Conservation (phyloP, 2,329 filamentous ascomycete genomes). For the Coniochaeta sp. region DNA sequence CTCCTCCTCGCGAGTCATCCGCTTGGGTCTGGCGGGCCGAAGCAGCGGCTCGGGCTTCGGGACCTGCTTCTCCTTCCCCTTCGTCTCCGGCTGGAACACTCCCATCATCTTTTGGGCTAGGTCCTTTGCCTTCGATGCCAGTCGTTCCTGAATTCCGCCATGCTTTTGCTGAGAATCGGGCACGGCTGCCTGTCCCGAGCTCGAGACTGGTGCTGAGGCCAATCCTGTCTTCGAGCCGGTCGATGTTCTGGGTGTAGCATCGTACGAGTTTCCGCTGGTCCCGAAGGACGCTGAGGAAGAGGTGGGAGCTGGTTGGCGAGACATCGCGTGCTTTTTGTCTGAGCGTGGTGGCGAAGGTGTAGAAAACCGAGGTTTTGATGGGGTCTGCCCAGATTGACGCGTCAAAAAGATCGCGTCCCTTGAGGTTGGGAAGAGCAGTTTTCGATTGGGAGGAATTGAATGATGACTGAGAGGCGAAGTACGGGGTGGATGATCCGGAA, state of each 20-base stretch:
- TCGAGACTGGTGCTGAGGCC: constrained; percentile 56
- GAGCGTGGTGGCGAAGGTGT: constrained; percentile 62
- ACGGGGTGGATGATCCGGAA: constrained; percentile 29
- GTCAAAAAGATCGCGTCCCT: constrained; percentile 66
- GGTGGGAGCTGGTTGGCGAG: constrained; percentile 56
- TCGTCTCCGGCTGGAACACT: background rate
- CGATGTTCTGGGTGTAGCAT: constrained; percentile 71
- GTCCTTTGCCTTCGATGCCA: background rate
- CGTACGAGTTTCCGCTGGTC: constrained; percentile 61
- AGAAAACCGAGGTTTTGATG: constrained; percentile 61
- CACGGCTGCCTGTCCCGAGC: constrained; percentile 53
- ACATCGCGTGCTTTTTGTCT: constrained; percentile 58
- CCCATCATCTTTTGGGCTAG: background rate
- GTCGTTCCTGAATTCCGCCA: background rate
- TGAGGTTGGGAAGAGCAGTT: constrained; percentile 49
- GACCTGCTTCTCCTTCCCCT: background rate
- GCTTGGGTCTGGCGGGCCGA: background rate
- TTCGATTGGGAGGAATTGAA: constrained; percentile 16
- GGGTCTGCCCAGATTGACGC: constrained; percentile 63
- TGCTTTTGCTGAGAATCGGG: constrained; percentile 41
- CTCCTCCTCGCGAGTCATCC: no score
- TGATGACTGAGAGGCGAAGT: constrained; percentile 21
- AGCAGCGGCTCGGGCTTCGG: background rate
- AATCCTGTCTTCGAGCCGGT: constrained; percentile 64
- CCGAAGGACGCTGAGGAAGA: constrained; percentile 59